phyloP scores from a whole-genome alignment of 768 basidiomycete genomes.

The Trametes punicea region DNA sequence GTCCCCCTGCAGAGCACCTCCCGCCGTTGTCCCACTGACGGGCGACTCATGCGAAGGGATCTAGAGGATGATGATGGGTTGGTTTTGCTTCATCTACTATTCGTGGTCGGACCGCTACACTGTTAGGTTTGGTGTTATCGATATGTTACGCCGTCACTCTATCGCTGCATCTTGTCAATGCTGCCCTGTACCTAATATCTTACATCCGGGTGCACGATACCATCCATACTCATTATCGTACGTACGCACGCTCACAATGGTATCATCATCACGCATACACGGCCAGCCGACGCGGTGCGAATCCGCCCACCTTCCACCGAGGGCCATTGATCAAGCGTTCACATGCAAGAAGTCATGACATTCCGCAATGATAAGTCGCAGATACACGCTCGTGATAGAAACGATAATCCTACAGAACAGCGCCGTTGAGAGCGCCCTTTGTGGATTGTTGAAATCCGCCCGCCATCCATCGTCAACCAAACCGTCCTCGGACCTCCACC shows the following conservation, averaged over 20 bases:
- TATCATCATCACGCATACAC: not conserved
- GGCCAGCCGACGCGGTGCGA: not conserved
- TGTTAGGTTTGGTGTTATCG: not conserved
- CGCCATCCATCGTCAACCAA: conserved; percentile 13
- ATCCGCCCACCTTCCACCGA: no score
- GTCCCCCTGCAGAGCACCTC: conserved; percentile 23
- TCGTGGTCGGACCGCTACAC: not conserved
- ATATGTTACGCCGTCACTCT: not conserved
- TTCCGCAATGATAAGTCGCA: conserved; percentile 1
- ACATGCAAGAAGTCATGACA: not conserved
- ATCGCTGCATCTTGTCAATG: not conserved
- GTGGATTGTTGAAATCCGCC: conserved; percentile 82
- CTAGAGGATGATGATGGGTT: not conserved
- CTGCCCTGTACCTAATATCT: not conserved
- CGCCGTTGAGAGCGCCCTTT: conserved; percentile 26
- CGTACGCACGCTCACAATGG: not conserved
- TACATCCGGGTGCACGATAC: not conserved
- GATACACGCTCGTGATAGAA: conserved; percentile 8
- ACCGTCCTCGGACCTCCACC: not conserved
- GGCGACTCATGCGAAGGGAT: not conserved
- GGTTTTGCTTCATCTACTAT: not conserved
- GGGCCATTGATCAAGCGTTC: not conserved
- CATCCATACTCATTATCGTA: not conserved
- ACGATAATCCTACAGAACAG: conserved; percentile 5
- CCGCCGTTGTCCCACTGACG: not conserved